phyloP scores from a whole-genome alignment of 768 basidiomycete species.

The Amanita jacksonii region DNA sequence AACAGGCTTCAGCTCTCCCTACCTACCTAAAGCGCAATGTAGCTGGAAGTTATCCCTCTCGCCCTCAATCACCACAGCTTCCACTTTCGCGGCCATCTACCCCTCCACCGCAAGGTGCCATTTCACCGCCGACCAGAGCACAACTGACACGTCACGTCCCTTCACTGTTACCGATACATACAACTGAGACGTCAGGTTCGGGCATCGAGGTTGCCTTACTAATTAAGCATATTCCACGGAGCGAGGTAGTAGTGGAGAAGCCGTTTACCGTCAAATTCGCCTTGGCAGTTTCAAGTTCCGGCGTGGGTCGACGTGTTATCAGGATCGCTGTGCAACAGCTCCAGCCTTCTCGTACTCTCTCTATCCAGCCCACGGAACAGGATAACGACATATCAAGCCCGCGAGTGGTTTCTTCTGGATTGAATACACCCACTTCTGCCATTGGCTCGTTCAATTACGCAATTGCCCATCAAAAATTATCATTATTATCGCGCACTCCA shows the following conservation, averaged over 20 bases:
- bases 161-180: slow-evolving; percentile 14
- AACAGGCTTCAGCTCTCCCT: slow-evolving; percentile 62
- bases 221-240: slow-evolving; percentile 38
- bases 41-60: slow-evolving; percentile 24
- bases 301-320: slow-evolving; percentile 29
- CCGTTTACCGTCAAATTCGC: slow-evolving; percentile 52
- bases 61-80: slow-evolving; percentile 48
- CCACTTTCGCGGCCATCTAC: slow-evolving; percentile 3
- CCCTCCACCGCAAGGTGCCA: slow-evolving; percentile 9
- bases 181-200: slow-evolving; percentile 14
- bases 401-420: slow-evolving; percentile 38
- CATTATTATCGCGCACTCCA: slow-evolving; percentile 31
- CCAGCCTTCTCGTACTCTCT: slow-evolving; percentile 24
- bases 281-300: slow-evolving; percentile 38
- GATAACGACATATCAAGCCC: slow-evolving; percentile 21
- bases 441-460: slow-evolving; percentile 42
- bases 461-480: slow-evolving; percentile 40
- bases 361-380: slow-evolving; percentile 4
- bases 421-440: slow-evolving; percentile 41
- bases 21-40: slow-evolving; percentile 59
- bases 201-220: slow-evolving; percentile 52
- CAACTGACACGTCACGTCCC: slow-evolving; percentile 56
- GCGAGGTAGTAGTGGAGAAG: slow-evolving; percentile 36
- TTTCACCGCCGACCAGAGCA: slow-evolving; percentile 23
- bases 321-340: slow-evolving; percentile 61